Evolutionary conservation across 2,329 filamentous ascomycete species (phyloP), one percentile per base, ranked within the genome.

Genomic region (Fusarium temperatum): DNA sequence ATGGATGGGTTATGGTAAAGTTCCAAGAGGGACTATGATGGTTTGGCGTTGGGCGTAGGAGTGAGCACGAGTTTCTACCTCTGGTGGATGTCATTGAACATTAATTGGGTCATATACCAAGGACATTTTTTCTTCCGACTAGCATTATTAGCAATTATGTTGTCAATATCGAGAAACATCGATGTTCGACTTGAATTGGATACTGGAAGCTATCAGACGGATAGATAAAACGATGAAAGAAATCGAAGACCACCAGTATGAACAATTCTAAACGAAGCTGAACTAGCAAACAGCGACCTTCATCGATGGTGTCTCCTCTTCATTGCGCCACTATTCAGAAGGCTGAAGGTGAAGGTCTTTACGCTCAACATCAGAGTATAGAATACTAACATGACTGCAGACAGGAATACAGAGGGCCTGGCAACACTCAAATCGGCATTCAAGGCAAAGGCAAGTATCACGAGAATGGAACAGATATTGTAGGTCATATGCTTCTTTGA

Each of bases 1-100:
- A 89, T 90, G 87, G 87, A 88, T 45, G 88, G 85, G 1, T 70
- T 89, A 30, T 89, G 86, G 87, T 88, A 39, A 69, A 28, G 26
- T 14, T 32, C 8, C 14, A 11, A 17, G 12, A 22, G 14, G 18
- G 4, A 17, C 18, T 6, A 65, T 38, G 30, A 48, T 12, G 53
- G 18, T 17, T 36, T 22, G n/a, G 65, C 57, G 69, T 71, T 17
- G 3, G 65, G 63, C 26, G 45, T 70, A 61, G 7, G 13, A 32
- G n/a, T 26, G 36, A 38, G 22, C 22, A 10, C 45, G 45, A 41
- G 36, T n/a, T 30, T 36, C 12, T 36, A 38, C 32, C 8, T 22
- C 5, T 32, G 3, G 35, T 24, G 15, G 13, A 45, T 58, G 28
- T 42, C 22, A 51, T 45, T 39, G 28, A 15, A 42, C 48, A 66